These are phyloP conservation scores for Apiospora marii DNA, from an alignment of 2,329 filamentous ascomycete genomes.

Conservation along the genomic window DNA sequence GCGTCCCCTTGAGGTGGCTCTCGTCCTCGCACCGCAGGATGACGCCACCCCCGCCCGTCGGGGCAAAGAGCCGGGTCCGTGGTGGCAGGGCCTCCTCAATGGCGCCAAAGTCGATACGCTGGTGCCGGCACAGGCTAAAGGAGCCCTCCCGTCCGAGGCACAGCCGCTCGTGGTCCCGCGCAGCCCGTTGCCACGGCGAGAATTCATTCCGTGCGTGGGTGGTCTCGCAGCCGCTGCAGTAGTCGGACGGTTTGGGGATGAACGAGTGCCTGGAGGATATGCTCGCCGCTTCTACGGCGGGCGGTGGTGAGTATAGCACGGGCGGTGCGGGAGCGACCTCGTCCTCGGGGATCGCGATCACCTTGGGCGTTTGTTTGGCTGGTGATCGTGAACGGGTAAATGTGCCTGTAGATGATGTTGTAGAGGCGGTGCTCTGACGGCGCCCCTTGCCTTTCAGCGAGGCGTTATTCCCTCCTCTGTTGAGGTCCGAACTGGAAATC, in stretches of 20 bases:
- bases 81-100: constrained; percentile 21
- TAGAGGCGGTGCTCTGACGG: neutral
- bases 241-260: constrained; percentile 11
- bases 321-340: neutral
- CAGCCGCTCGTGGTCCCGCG: constrained; percentile 11
- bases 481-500: constrained; percentile 6
- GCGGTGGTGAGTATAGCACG: neutral
- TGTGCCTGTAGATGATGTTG: neutral
- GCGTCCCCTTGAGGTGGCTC: constrained; percentile 24
- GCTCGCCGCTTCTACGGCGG: neutral
- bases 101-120: neutral
- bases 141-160: constrained; percentile 22
- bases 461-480: neutral
- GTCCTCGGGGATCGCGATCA: neutral
- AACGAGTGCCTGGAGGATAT: constrained; percentile 15
- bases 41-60: neutral
- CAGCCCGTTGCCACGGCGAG: constrained; percentile 3
- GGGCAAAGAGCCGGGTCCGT: neutral
- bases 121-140: constrained; percentile 23
- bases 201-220: constrained; percentile 20
- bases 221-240: constrained; percentile 14
- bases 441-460: neutral
- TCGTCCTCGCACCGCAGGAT: constrained; percentile 24
- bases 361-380: neutral
- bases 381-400: constrained; percentile 3